phyloP scores from a whole-genome alignment of 305 asterid genomes.

The Plantago lanceolata region DNA sequence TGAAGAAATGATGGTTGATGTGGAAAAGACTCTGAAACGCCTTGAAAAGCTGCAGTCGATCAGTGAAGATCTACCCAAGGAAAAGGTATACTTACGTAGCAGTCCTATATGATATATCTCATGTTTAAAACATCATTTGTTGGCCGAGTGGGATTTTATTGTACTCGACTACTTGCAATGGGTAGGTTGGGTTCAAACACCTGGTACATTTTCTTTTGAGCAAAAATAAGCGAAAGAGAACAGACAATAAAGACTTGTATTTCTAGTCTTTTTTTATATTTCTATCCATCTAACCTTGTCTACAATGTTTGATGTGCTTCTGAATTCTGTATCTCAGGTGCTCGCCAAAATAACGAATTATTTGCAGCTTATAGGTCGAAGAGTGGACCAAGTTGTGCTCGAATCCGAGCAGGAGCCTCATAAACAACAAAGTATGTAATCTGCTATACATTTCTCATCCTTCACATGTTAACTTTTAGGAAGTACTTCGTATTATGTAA shows the following conservation, averaged over 20 bases:
- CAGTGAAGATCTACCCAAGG: conserved; percentile 90
- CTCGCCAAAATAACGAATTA: conserved; percentile 78
- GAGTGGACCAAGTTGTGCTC: conserved; percentile 78
- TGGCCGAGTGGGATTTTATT: no score
- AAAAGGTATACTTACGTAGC: conserved; percentile 48
- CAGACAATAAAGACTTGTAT: no score
- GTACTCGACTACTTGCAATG: no score
- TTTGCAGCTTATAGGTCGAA: conserved; percentile 91
- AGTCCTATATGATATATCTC: not conserved
- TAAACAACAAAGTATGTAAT: conserved; percentile 79
- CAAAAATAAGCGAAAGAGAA: no score
- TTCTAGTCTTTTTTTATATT: not conserved
- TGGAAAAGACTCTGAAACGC: conserved; percentile 78
- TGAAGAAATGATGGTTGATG: conserved; percentile 82
- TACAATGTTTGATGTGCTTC: conserved; percentile 6
- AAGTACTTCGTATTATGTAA: not conserved
- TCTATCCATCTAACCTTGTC: not conserved
- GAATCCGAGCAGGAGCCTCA: conserved; percentile 71
- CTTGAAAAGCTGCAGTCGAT: conserved; percentile 85
- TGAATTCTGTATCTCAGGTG: conserved; percentile 49
- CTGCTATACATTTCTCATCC: conserved; percentile 6
- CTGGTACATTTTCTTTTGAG: no score
- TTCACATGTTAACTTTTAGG: conserved; percentile 1
- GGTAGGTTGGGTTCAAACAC: no score
- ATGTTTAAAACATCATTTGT: not conserved